Conservation (phyloP, 1,284 basidiomycete species). For the Rhodotorula sp. region DNA sequence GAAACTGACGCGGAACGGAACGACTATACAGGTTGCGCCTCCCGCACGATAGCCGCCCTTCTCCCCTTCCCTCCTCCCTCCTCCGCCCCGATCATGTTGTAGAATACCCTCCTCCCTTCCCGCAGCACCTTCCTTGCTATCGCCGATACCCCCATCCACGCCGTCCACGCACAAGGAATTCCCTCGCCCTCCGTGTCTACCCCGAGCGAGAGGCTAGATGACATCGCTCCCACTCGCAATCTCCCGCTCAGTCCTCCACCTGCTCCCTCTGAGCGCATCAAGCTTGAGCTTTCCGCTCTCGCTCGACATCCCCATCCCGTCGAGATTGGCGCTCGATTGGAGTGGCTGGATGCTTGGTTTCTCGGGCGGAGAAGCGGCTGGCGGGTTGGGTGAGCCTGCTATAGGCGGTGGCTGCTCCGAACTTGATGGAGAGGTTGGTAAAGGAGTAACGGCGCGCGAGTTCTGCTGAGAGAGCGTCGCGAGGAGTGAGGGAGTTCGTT, state of each 20-base stretch:
- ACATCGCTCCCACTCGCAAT: conserved; percentile 38
- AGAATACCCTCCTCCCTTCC: conserved; percentile 3
- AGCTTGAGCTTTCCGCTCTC: conserved; percentile 30
- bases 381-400: background rate
- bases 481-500: conserved; percentile 1
- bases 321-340: background rate
- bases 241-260: conserved; percentile 37
- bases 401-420: background rate
- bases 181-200: no score
- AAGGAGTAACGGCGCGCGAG: conserved; percentile 21
- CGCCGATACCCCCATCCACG: background rate
- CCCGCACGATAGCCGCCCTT: conserved; percentile 25
- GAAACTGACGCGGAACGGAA: background rate
- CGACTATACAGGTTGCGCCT: conserved; percentile 35
- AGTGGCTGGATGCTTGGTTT: conserved; percentile 7
- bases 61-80: background rate
- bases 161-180: background rate
- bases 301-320: conserved; percentile 12
- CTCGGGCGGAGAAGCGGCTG: background rate
- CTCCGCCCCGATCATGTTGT: background rate
- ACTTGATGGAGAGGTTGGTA: conserved; percentile 1
- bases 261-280: conserved; percentile 27
- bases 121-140: background rate
- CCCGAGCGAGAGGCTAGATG: conserved; percentile 11
- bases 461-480: conserved; percentile 2